Percentiles rank a stretch among this genome's conserved stretches.
Evolutionary conservation across 352 stramenopile genomes (phyloP).

Genomic region (Pseudoperonospora humuli): DNA sequence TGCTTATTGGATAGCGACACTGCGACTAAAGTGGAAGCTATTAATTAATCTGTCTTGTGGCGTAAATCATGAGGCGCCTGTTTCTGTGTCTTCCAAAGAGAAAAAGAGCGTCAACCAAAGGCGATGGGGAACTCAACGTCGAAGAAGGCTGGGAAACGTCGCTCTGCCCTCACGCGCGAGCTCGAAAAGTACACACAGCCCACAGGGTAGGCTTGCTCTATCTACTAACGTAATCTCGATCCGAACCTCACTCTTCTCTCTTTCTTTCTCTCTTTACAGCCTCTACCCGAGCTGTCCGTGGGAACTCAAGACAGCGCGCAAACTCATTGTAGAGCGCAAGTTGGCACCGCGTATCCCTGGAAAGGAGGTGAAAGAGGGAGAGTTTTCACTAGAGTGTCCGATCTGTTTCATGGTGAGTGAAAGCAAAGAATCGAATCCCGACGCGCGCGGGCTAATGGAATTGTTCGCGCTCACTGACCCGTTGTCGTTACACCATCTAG

Average conservation of each 20-base stretch:
- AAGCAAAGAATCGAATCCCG: not conserved
- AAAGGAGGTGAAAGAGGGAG: constrained; percentile 47
- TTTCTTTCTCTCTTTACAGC: constrained; percentile 16
- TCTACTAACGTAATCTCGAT: not conserved
- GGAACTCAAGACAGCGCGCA: constrained; percentile 53
- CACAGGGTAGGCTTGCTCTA: constrained; percentile 32
- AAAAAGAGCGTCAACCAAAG: not conserved
- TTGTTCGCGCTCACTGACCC: too few relatives aligned
- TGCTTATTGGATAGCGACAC: constrained; percentile 75
- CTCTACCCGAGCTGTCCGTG: constrained; percentile 73
- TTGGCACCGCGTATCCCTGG: constrained; percentile 66
- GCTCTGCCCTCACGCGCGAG: constrained; percentile 36
- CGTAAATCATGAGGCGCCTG: not conserved
- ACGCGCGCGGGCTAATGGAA: too few relatives aligned
- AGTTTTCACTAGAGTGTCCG: constrained; percentile 66
- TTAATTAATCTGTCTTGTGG: not conserved
- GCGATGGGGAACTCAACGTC: constrained; percentile 69
- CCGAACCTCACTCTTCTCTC: not conserved
- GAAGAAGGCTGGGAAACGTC: constrained; percentile 20
- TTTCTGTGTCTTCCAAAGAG: constrained; percentile 17
- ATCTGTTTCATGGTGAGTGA: constrained; percentile 73
- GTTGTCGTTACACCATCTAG: constrained; percentile 10
- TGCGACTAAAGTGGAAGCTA: too few relatives aligned
- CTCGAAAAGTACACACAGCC: constrained; percentile 61
- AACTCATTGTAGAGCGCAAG: constrained; percentile 64